Conservation (phyloP, 768 basidiomycete species). For the Rhodotorula sphaerocarpa region DNA sequence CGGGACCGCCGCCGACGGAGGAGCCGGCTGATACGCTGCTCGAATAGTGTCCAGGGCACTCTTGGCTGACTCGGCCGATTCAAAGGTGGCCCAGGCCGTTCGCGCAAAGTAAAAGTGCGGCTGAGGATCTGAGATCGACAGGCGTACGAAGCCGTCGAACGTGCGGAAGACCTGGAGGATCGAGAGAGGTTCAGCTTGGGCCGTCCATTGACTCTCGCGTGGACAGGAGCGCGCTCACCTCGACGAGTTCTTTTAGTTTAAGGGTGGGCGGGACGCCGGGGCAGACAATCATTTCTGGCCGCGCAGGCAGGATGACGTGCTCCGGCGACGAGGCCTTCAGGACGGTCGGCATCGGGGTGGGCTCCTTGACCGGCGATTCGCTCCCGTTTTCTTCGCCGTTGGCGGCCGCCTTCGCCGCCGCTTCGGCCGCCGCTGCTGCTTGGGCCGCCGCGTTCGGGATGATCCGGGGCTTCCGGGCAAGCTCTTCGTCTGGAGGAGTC, state of each 20-base stretch:
- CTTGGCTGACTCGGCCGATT: not conserved
- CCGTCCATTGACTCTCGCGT: not conserved
- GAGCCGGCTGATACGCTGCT: not conserved
- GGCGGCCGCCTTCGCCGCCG: not conserved
- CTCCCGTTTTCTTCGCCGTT: not conserved
- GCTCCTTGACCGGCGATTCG: not conserved
- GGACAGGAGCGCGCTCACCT: conserved; percentile 14
- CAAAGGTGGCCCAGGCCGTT: conserved; percentile 15
- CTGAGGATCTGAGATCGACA: conserved; percentile 4
- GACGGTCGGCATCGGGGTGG: conserved; percentile 1
- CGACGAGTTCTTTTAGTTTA: conserved; percentile 23
- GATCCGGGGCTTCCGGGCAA: conserved; percentile 3
- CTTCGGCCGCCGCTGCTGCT: not conserved
- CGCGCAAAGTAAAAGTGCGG: not conserved
- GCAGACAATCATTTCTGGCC: conserved; percentile 25
- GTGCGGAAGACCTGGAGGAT: conserved; percentile 2
- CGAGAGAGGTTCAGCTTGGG: too few species aligned
- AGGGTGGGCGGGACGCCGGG: conserved; percentile 28
- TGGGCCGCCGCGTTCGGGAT: conserved; percentile 12
- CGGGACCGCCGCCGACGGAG: too few species aligned
- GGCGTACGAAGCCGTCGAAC: conserved; percentile 18
- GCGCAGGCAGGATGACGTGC: conserved; percentile 18
- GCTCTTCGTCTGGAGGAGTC: conserved; percentile 13
- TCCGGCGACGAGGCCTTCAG: conserved; percentile 8
- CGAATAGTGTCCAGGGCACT: conserved; percentile 1